Evolutionary conservation across 257 asterid species (phyloP), one percentile per base, ranked within the genome.

Genomic region (Linaria vulgaris): DNA sequence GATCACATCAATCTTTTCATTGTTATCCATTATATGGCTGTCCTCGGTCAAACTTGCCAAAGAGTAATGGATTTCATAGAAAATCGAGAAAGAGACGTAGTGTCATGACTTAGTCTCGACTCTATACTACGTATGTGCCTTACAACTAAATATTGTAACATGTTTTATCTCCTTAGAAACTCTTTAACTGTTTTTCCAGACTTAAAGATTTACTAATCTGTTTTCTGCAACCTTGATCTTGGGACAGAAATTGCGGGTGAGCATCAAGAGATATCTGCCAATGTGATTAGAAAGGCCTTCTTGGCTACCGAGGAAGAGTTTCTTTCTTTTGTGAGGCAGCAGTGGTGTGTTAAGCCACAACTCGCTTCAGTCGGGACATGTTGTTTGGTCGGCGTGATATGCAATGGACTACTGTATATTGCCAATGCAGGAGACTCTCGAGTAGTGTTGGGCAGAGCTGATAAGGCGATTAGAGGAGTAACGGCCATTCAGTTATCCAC

Each of bases 341-440:
- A 85, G 64, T 92, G 99, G 99, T 69, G 64, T 14, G 47, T 68
- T 31, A 90, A 64, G 64, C 97, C 99, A 31, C 96, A 85, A 67
- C 56, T 92, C 22, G 97, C 97, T 22, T 83, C 99, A 2, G 97
- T 89, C 4, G 99, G 99, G 34, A 75, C 97, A 1, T 92, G 99
- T 69, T 92, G 99, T 77, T 85, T 92, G 79, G 96, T 76, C 7
- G 97, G 97, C 56, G 81, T 92, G 63, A 76, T 94, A 63, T 79
- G 87, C 75, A 72, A 77, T n/a, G 97, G 96, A 37, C 82, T 78
- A 24, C 72, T 94, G 14, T 82, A 90, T 21, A 49, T 94, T 12
- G 99, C 97, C 66, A 94, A 94, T 69, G 96, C 86, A 0, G 97
- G 99, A 38, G 99, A 92, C 64, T 92, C 99, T 6, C 89, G 99